Evolutionary conservation across 805 yeast species (phyloP), one percentile per base, ranked within the genome.

Genomic region (Teunomyces aglyptinius): DNA sequence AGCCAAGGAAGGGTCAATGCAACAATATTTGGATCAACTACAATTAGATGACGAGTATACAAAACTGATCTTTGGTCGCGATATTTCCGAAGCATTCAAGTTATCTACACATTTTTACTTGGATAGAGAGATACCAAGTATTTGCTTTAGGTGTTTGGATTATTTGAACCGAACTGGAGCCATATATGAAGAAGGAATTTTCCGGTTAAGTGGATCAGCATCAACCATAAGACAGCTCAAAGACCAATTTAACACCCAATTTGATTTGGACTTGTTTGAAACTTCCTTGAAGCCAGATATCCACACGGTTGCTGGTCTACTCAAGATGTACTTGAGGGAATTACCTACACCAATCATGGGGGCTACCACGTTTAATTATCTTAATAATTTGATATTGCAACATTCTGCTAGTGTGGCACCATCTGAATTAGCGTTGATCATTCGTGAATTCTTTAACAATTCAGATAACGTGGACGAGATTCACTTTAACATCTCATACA

Each of bases 131-230:
- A 74, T 86, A 15, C 97, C 99, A 1, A 81, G 90, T 34, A 82
- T 92, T 6, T 80, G 89, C 13, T 86, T 70, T 56, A 69, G 96
- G 49, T 89, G 96, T 58, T 58, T 91, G 28, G 85, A 81, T 47
- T 87, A 77, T 53, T 71, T 92, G 42, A 75, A 76, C 42, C 75
- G 72, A 32, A 77, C 83, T 20, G 81, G 84, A 18, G 96, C 96
- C 0, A 71, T 84, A n/a, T 78, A 78, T 50, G 94, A 89, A 63
- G 96, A 90, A 58, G 99, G 99, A 8, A 80, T 92, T 2, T 94
- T 94, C 70, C 75, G 99, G 50, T 70, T 90, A 47, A 88, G 91
- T 65, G 98, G 98, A 3, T 88, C 96, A 31, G 86, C 90, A 46
- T 77, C 89, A 1, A 76, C 85, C 44, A 89, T 88, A 33, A 80